These are phyloP conservation scores for Hypoxylon rubiginosum DNA, from an alignment of 2,329 filamentous ascomycete species.

Conservation along the genomic window DNA sequence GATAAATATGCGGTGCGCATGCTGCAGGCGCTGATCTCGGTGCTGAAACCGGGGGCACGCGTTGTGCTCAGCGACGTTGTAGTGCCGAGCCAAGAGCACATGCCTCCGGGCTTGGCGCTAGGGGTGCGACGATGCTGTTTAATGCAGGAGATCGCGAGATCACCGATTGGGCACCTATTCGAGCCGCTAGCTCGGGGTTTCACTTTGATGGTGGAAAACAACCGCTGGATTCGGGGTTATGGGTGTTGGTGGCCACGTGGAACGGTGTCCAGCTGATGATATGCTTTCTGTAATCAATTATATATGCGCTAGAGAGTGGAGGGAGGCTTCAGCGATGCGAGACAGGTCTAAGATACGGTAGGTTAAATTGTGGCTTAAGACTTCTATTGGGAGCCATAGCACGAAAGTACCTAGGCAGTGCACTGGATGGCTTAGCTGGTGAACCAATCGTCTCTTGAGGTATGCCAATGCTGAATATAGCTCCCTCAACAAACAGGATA, in stretches of 20 bases:
- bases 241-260: constrained; percentile 3
- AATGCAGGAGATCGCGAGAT: constrained; percentile 31
- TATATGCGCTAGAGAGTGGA: no score
- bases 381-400: no score
- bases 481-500: no score
- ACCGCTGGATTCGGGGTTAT: constrained; percentile 19
- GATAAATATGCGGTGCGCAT: constrained; percentile 51
- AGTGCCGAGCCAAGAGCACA: constrained; percentile 10
- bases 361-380: no score
- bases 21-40: constrained; percentile 53
- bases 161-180: constrained; percentile 24
- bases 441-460: no score
- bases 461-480: no score
- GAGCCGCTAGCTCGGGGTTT: constrained; percentile 14
- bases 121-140: constrained; percentile 4
- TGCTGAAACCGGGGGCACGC: constrained; percentile 55
- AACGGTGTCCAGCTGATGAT: background rate
- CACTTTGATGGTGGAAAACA: constrained; percentile 19
- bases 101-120: constrained; percentile 13
- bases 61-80: constrained; percentile 47
- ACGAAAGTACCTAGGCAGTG: no score
- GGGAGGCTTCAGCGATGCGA: no score
- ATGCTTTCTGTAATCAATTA: no score
- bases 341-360: no score
- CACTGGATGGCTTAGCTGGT: no score